Evolutionary conservation across 352 stramenopile species (phyloP), one percentile per base, ranked within the genome.

Genomic region (Globisporangium perplexum): DNA sequence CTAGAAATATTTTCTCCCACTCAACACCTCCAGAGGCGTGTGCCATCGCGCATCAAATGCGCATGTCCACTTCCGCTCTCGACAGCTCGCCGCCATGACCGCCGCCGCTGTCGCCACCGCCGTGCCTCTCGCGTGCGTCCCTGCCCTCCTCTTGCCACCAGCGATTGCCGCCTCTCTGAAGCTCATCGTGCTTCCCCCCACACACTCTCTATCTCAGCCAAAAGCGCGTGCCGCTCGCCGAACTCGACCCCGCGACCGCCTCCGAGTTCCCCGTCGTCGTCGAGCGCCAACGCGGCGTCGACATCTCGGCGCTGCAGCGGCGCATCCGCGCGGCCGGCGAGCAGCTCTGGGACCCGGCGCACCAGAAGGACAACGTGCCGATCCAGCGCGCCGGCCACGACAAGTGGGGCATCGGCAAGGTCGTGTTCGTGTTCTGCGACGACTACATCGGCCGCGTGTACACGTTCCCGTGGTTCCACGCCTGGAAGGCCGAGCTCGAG

Each of bases 401-500:
- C 79, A 81, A 73, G 41, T 99, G 96, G 95, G 97, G 97, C 51
- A 98, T 99, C 58, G 88, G 90, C 66, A 98, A 99, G 68, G 96
- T 98, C 57, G 89, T 98, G 12, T 95, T 99, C 54, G 77, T 99
- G 44, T 99, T 98, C 77, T 98, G 91, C 62, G 97, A 99, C 77
- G 97, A 99, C 75, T 99, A 99, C 68, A 75, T 99, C 36, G 86
- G 93, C 60, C 84, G 83, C 24, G 88, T 98, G 30, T 98, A 97
- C 70, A 87, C 87, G 22, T 90, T 99, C 47, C 97, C 97, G 17
- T 99, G 90, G 84, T 98, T 92, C 62, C 74, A 96, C 64, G 52
- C 74, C 17, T 95, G 83, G 84, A 78, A 84, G 47, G 58, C 57
- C 53, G 75, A 93, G 53, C 68, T 95, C 22, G 62, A 69, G 47